Evolutionary conservation across 2,329 filamentous ascomycete genomes (phyloP), one percentile per base, ranked within the genome.

Genomic region (Emergomyces orientalis): DNA sequence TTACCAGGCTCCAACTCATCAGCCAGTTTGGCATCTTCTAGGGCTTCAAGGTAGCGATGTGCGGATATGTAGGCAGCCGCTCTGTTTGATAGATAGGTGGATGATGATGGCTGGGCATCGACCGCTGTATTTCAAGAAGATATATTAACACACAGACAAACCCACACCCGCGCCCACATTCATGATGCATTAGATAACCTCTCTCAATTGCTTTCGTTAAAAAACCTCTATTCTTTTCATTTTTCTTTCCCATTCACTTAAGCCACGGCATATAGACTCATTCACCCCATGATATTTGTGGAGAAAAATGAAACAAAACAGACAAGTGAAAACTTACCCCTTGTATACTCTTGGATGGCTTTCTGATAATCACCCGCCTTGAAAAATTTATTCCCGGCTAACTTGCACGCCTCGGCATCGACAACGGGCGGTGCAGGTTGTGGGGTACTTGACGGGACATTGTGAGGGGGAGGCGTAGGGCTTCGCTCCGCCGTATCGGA

Each of bases 361-460:
- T 89, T 88, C 65, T 82, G 79, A 75, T 93, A 99, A 72, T 97
- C 90, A 74, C 88, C 90, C 67, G 92, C 90, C 80, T 97, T 97
- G 84, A 97, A 99, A 73, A 90, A 93, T 72, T 94, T 94, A 80
- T 99, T 99, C 64, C 94, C 94, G 1, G 90, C 86, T 69, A 89
- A 85, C 81, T 99, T 99, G 84, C 88, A 96, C 14, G 86, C 82
- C 78, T 99, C 94, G 32, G 93, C 91, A 73, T 97, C 90, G 61
- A 93, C 89, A 51, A 70, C 75, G 66, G 67, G 76, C 72, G 63
- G 76, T 13, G 72, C 74, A 66, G 75, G 75, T 43, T 79, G 75
- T 58, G 78, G 77, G 22, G 81, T 77, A 69, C 77, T 82, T 52
- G 80, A 77, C 13, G 77, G 77, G 68, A 75, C 80, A 70, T 64